Evolutionary conservation across 768 basidiomycete genomes (phyloP), one percentile per base, ranked within the genome.

Genomic region (Calvatia gigantea): DNA sequence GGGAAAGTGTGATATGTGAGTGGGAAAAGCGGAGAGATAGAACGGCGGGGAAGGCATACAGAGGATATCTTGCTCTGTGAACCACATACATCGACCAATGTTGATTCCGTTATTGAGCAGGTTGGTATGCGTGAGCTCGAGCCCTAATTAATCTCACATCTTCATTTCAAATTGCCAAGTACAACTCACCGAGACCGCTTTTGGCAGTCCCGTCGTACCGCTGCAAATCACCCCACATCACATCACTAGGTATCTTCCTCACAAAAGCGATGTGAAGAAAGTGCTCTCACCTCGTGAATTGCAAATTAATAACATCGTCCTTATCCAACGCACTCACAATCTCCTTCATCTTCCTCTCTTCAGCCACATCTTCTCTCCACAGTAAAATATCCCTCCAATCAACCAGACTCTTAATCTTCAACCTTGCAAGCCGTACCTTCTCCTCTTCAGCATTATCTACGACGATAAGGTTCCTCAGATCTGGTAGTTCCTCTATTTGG

Each of bases 141-240:
- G 3, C 33, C 6, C n/a, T 32, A 48, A 31, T 33, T 5, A 49
- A 44, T 8, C 3, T 35, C 27, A 21, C 27, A 9, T 14, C 23
- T 25, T 28, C n/a, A 25, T 51, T 9, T 44, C 25, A 32, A 27
- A 7, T 4, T 23, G n/a, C 12, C 21, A 17, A 28, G 5, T 5
- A 44, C 25, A 5, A 71, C 79, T 19, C 66, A 91, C 90, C 21
- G 90, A 89, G 51, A 91, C 91, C 15, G 89, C 91, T 67, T 93
- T 94, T 0, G 91, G 90, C 0, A 75, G 65, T 12, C 89, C 91
- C 2, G 91, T 91, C 8, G 91, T 91, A 3, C 89, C 89, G 61
- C 90, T 91, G 59, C 42, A 47, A 41, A 25, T 27, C 33, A 19
- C 39, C 42, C 53, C 15, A 12, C 28, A n/a, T 19, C 41, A 28